phyloP scores from a whole-genome alignment of 2,329 filamentous ascomycete genomes.

The Botrytis pseudocinerea region DNA sequence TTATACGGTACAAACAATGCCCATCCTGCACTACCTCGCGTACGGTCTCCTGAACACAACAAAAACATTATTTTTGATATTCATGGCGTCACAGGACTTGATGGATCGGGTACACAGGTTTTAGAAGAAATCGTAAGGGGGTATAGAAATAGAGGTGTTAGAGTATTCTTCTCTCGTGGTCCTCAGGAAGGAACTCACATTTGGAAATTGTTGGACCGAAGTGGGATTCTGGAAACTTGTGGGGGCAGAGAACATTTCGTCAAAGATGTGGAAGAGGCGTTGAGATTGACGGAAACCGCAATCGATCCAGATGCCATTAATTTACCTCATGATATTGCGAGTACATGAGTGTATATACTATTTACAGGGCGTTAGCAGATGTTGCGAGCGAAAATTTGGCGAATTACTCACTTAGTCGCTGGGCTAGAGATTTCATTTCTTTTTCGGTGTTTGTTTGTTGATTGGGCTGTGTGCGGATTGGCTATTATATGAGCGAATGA shows the following conservation, averaged over 20 bases:
- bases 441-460: background rate
- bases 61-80: conserved; percentile 95
- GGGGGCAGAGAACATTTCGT: conserved; percentile 81
- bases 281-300: conserved; percentile 69
- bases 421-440: background rate
- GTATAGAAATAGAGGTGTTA: conserved; percentile 75
- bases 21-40: conserved; percentile 82
- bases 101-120: conserved; percentile 91
- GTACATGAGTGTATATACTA: conserved; percentile 23
- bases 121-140: conserved; percentile 81
- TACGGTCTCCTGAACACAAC: conserved; percentile 78
- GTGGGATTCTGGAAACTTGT: conserved; percentile 81
- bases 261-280: conserved; percentile 77
- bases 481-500: conserved; percentile 6
- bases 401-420: background rate
- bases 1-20: conserved; percentile 83
- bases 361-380: background rate
- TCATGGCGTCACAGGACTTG: conserved; percentile 92
- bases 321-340: conserved; percentile 32
- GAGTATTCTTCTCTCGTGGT: conserved; percentile 70
- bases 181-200: conserved; percentile 43
- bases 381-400: background rate
- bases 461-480: background rate
- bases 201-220: conserved; percentile 71
- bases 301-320: conserved; percentile 49